Evolutionary conservation across 371 early-diverging fungal genomes (phyloP).

Genomic region (Choanephora cucurbitarum): DNA sequence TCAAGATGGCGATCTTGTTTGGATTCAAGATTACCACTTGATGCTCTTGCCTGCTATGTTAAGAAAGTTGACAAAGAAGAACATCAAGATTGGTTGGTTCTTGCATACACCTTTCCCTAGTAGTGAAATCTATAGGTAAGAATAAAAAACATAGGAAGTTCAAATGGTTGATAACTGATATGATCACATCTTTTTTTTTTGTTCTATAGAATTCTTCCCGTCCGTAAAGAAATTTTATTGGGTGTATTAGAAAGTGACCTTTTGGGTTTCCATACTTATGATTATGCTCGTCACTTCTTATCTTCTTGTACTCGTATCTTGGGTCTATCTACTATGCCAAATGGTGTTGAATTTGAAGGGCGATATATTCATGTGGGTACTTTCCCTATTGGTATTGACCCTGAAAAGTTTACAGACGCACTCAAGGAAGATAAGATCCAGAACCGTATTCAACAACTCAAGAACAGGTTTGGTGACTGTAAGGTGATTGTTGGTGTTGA

Average conservation of each 20-base stretch:
- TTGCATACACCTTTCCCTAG: constrained; percentile 99
- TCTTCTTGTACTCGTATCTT: constrained; percentile 95
- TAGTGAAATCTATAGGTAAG: constrained; percentile 87
- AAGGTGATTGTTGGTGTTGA: constrained; percentile 98
- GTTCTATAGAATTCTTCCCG: constrained; percentile 54
- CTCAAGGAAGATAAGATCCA: constrained; percentile 71
- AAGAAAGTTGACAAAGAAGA: constrained; percentile 56
- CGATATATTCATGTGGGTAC: constrained; percentile 92
- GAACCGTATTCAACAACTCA: constrained; percentile 74
- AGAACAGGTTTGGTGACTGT: constrained; percentile 85
- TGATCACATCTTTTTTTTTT: too few species aligned
- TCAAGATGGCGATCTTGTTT: constrained; percentile 91
- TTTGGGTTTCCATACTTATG: constrained; percentile 97
- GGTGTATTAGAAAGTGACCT: constrained; percentile 94
- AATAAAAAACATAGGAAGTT: too few species aligned
- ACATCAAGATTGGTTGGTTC: constrained; percentile 98
- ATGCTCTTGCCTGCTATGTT: constrained; percentile 96
- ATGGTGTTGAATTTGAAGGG: constrained; percentile 90
- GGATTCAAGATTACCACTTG: constrained; percentile 99
- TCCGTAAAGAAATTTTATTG: constrained; percentile 86
- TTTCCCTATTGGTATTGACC: constrained; percentile 99
- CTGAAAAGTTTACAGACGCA: constrained; percentile 88
- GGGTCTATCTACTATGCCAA: constrained; percentile 88
- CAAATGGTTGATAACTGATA: too few species aligned
- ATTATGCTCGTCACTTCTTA: constrained; percentile 98